Base-by-base conservation (phyloP, 176 grass and related monocot species). In the Eremochloa ophiuroides region DNA sequence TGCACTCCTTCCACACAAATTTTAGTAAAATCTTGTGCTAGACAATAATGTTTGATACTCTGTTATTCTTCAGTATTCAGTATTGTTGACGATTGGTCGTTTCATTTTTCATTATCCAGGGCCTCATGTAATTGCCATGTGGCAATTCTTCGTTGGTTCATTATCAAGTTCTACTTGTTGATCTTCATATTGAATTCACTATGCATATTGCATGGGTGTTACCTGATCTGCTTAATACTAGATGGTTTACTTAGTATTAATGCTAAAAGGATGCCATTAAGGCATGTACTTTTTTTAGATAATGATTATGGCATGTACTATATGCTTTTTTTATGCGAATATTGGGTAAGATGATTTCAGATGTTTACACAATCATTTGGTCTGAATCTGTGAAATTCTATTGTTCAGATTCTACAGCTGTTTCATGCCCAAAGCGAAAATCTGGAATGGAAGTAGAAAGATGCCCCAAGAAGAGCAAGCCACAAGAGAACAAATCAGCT, bases 391-490 rank as follows among this genome's bases (percentile, higher is more conserved):
- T 65, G 34, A 30, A 39, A 41, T 31, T 30, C 4, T 66, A 20
- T 71, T 41, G 11, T 76, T 62, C 25, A 86, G 88, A 78, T 17
- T 39, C 29, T 73, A 5, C 20, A 43, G 41, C 56, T 40, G 18
- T 10, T 28, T 7, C 56, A 15, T 76, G 18, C 40, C 41, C 74
- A 51, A 91, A 89, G 72, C 80, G 80, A 22, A 88, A 86, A 30
- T 55, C 40, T 2, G 5, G 0, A 27, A 3, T 66, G 31, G 76
- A 79, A 51, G 69, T 15, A 2, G 62, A 71, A 87, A 58, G n/a
- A 8, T 53, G 37, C 43, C n/a, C 40, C 30, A 94, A 91, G 76
- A 91, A 75, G 83, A 89, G 34, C 43, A 85, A 59, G 55, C 29
- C 68, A 18, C 72, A 77, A n/a, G 71, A 81, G 27, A 66, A 18